Conservation (phyloP, 2,329 filamentous ascomycete species). For the Acephala macrosclerotiorum region DNA sequence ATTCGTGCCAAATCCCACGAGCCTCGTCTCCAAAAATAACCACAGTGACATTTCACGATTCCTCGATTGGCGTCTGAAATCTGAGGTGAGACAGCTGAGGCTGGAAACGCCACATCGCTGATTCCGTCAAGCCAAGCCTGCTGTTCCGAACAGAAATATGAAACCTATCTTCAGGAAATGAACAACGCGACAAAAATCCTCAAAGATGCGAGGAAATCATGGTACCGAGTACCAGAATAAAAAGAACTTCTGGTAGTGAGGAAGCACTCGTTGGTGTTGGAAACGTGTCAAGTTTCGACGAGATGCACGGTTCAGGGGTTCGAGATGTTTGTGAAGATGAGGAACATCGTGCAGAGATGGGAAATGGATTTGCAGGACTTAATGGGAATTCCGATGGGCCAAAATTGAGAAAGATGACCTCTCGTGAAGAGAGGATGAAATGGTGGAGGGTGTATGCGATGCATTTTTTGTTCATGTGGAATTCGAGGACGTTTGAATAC, state of each 20-base stretch:
- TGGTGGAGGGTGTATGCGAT: conserved; percentile 53
- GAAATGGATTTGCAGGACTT: not conserved
- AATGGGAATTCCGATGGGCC: not conserved
- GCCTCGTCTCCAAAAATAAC: not conserved
- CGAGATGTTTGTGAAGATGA: not conserved
- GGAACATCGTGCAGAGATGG: not conserved
- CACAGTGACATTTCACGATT: no score
- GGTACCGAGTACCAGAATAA: not conserved
- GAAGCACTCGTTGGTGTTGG: not conserved
- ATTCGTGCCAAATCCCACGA: not conserved
- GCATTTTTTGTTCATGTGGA: conserved; percentile 62
- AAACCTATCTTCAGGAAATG: not conserved
- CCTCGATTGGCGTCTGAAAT: not conserved
- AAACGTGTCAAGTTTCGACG: not conserved
- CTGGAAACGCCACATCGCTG: conserved; percentile 9
- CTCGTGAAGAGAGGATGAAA: conserved; percentile 20
- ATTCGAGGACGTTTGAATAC: conserved; percentile 61
- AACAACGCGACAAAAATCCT: not conserved
- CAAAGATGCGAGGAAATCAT: not conserved
- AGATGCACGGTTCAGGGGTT: conserved; percentile 9
- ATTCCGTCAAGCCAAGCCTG: not conserved
- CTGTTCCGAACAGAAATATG: not conserved
- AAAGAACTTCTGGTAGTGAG: not conserved
- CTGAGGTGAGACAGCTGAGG: conserved; percentile 4
- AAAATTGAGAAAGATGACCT: not conserved